Conservation (phyloP, 345 rosid species). For the Populus nigra region DNA sequence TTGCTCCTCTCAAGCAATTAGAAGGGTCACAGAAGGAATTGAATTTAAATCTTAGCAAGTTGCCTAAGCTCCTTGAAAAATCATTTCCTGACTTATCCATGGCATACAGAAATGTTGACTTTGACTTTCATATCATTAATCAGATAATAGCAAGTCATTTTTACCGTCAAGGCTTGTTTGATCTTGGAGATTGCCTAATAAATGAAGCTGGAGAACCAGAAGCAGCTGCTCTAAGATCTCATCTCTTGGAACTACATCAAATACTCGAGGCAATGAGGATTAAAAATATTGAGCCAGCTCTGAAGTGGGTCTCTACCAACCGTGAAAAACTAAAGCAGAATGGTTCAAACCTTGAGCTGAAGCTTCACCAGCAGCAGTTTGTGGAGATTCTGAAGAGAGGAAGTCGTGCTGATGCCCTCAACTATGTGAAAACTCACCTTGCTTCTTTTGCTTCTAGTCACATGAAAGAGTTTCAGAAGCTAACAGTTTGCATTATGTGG, state of each 20-base stretch:
- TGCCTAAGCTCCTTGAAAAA: constrained; percentile 56
- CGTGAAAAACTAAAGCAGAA: constrained; percentile 41
- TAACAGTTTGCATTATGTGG: constrained; percentile 51
- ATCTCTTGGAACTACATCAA: constrained; percentile 51
- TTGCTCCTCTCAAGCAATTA: constrained; percentile 45
- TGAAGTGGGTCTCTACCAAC: constrained; percentile 63
- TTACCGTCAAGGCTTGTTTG: constrained; percentile 72
- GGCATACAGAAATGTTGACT: constrained; percentile 64
- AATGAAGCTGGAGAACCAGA: constrained; percentile 58
- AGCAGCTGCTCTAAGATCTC: constrained; percentile 40
- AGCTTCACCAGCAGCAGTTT: constrained; percentile 55
- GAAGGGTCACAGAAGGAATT: constrained; percentile 63
- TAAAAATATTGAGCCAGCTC: constrained; percentile 62
- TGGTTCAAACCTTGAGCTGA: constrained; percentile 57
- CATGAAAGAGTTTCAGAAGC: constrained; percentile 46
- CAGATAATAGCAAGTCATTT: constrained; percentile 65
- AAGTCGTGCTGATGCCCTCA: constrained; percentile 44
- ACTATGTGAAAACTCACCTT: constrained; percentile 55
- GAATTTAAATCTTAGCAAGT: constrained; percentile 46
- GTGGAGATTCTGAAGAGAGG: constrained; percentile 62
- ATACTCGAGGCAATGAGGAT: constrained; percentile 55
- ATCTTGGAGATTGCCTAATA: constrained; percentile 67
- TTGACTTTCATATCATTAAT: constrained; percentile 49
- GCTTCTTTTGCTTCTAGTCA: constrained; percentile 41
- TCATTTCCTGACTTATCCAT: constrained; percentile 63